Percentiles rank a stretch among this genome's conserved stretches.
Conservation (phyloP, 139 green algal genomes). For the Protoeuglena noctilucae region DNA sequence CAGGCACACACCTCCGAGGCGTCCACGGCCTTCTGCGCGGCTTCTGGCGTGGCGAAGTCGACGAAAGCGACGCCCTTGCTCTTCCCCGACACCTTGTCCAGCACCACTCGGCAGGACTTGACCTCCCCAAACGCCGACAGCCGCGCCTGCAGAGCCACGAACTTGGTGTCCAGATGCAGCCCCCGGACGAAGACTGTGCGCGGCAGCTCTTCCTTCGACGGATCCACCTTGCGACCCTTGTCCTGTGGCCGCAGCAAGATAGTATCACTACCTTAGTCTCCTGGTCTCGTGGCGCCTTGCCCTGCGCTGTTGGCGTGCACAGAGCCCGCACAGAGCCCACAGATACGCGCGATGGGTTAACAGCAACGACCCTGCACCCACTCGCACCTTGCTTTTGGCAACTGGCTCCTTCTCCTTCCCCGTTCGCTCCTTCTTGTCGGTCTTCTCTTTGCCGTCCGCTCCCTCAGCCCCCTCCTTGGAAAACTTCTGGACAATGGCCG, state of each 20-base stretch:
- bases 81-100: slow-evolving; percentile 53
- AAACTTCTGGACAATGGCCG: neutral
- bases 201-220: neutral
- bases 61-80: slow-evolving; percentile 80
- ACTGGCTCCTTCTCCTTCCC: neutral
- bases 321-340: too few species aligned
- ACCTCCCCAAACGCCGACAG: slow-evolving; percentile 43
- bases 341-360: too few species aligned
- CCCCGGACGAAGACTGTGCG: slow-evolving; percentile 63
- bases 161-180: slow-evolving; percentile 39
- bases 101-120: slow-evolving; percentile 49
- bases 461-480: neutral
- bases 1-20: slow-evolving; percentile 32
- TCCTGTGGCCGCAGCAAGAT: too few species aligned
- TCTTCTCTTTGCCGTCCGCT: neutral
- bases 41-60: slow-evolving; percentile 37
- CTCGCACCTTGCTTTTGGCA: too few species aligned
- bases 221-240: neutral
- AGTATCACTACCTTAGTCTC: too few species aligned
- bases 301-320: too few species aligned
- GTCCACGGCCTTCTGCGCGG: slow-evolving; percentile 29
- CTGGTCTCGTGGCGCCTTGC: too few species aligned
- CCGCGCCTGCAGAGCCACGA: slow-evolving; percentile 21
- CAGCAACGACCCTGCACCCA: too few species aligned
- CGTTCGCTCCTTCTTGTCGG: neutral